Evolutionary conservation across 768 basidiomycete genomes (phyloP).

Genomic region (Suillus paluster): DNA sequence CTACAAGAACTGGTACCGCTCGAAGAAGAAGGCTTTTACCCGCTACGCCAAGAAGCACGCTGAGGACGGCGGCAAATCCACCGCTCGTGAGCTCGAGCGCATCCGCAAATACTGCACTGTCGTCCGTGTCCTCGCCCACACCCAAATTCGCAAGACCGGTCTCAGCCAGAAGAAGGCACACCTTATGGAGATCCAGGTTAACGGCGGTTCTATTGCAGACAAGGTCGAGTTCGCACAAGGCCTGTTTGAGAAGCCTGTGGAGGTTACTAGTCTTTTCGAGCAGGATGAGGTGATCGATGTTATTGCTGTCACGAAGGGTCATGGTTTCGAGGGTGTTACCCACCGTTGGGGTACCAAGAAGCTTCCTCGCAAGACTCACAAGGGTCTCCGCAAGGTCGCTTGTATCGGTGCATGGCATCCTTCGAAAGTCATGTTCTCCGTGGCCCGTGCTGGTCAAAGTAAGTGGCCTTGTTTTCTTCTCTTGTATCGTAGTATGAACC

Average conservation of each 20-base stretch:
- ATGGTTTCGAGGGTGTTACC: constrained; percentile 99
- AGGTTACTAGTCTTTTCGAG: constrained; percentile 87
- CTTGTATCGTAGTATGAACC: constrained; percentile 6
- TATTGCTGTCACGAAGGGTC: constrained; percentile 99
- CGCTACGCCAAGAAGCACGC: constrained; percentile 99
- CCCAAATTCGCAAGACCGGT: constrained; percentile 97
- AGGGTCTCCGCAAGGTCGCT: constrained; percentile 99
- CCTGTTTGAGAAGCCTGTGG: constrained; percentile 96
- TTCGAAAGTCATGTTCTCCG: constrained; percentile 99
- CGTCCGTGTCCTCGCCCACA: constrained; percentile 98
- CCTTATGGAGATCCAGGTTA: constrained; percentile 99
- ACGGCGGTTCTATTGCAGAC: constrained; percentile 94
- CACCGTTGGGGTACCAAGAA: constrained; percentile 99
- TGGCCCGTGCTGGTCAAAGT: constrained; percentile 99
- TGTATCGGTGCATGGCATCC: constrained; percentile 99
- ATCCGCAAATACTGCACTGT: constrained; percentile 99
- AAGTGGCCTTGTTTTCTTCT: constrained; percentile 39
- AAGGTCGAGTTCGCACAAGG: constrained; percentile 96
- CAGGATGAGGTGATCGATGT: constrained; percentile 96
- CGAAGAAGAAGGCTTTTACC: constrained; percentile 99
- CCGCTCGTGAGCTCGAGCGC: constrained; percentile 95
- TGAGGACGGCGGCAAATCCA: constrained; percentile 90
- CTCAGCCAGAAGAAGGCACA: constrained; percentile 99
- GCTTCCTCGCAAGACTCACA: constrained; percentile 98
- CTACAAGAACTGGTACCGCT: constrained; percentile 99